Conservation (phyloP, 805 yeast genomes). For the Lipomyces lipofer region DNA sequence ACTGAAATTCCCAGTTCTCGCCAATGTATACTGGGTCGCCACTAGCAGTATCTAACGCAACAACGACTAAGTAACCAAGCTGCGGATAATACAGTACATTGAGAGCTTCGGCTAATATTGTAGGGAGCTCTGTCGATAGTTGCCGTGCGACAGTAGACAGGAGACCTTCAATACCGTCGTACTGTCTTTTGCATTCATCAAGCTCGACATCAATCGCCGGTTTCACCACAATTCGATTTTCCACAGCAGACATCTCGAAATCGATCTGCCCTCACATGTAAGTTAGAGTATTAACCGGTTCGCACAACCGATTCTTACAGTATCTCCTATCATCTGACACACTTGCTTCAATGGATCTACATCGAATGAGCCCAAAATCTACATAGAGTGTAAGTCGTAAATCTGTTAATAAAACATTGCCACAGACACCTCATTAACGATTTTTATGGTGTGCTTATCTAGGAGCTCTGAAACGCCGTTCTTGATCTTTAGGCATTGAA, state of each 20-base stretch:
- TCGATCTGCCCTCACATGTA: constrained; percentile 40
- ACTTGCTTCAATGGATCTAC: constrained; percentile 19
- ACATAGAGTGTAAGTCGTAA: constrained; percentile 7
- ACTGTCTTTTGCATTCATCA: constrained; percentile 36
- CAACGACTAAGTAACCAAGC: constrained; percentile 45
- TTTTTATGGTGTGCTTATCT: neutral
- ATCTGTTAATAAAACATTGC: constrained; percentile 10
- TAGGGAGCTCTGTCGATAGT: constrained; percentile 7
- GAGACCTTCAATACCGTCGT: constrained; percentile 40
- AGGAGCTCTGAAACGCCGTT: constrained; percentile 1
- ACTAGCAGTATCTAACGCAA: constrained; percentile 27
- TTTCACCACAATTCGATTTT: constrained; percentile 36
- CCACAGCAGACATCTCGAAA: constrained; percentile 41
- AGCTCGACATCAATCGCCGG: constrained; percentile 39
- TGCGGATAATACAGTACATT: constrained; percentile 50
- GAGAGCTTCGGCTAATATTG: constrained; percentile 18
- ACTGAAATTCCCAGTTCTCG: constrained; percentile 42
- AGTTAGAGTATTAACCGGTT: neutral
- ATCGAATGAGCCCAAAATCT: constrained; percentile 29
- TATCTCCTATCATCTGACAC: constrained; percentile 33
- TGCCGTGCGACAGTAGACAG: constrained; percentile 32
- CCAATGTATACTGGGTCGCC: constrained; percentile 2
- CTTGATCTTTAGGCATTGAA: constrained; percentile 5
- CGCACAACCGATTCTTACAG: constrained; percentile 7
- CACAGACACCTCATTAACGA: constrained; percentile 1